Evolutionary conservation across 345 rosid species (phyloP).

Genomic region (Cardamine occulta): DNA sequence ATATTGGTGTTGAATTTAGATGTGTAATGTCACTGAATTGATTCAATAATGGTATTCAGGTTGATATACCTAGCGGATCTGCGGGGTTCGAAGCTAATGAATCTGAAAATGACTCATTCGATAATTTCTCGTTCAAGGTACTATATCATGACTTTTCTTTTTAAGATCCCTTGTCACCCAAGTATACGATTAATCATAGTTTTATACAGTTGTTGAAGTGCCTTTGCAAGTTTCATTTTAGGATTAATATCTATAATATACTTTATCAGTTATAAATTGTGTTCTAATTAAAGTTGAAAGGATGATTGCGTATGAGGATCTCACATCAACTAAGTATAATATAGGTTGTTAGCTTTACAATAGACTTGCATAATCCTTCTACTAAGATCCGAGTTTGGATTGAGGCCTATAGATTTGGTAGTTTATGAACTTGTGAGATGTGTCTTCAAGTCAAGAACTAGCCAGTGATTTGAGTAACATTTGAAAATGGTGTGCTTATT

Average conservation of each 20-base stretch:
- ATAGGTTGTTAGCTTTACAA: conserved; percentile 19
- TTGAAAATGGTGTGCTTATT: background rate
- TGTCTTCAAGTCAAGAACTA: conserved; percentile 13
- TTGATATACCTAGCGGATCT: conserved; percentile 67
- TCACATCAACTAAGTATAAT: background rate
- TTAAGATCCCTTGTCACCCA: conserved; percentile 13
- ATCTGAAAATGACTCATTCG: conserved; percentile 70
- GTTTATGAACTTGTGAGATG: conserved; percentile 13
- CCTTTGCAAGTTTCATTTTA: background rate
- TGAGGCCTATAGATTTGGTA: background rate
- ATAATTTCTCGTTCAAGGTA: conserved; percentile 97
- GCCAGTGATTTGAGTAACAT: conserved; percentile 12
- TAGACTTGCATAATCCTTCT: background rate
- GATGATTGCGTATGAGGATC: background rate
- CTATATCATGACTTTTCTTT: conserved; percentile 10
- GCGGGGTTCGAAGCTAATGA: conserved; percentile 65
- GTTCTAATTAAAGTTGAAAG: background rate
- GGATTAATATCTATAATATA: background rate
- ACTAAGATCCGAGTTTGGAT: conserved; percentile 3
- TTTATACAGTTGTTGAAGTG: conserved; percentile 13
- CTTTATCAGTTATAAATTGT: background rate
- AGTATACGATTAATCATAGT: conserved; percentile 14
- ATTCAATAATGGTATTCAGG: conserved; percentile 55
- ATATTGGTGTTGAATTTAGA: conserved; percentile 20
- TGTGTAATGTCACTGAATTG: conserved; percentile 24